Evolutionary conservation across 352 stramenopile species (phyloP).

Genomic region (Pythium scleroteichum): DNA sequence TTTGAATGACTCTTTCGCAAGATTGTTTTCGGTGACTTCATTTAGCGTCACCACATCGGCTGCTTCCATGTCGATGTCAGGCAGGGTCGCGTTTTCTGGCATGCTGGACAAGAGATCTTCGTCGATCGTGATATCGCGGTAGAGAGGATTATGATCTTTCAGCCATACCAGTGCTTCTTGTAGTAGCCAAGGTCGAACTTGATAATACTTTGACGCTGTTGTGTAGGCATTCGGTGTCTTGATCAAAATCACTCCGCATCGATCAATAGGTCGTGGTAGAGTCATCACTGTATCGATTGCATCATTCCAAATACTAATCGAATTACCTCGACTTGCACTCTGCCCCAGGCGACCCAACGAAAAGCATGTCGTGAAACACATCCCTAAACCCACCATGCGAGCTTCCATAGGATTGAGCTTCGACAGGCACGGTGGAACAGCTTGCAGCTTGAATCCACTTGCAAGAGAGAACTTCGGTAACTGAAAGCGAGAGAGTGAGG

Average conservation of each 20-base stretch:
- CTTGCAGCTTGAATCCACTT: slow-evolving; percentile 2
- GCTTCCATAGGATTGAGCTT: slow-evolving; percentile 10
- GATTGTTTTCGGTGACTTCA: no score
- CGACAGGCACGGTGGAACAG: slow-evolving; percentile 1
- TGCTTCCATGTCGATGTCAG: no score
- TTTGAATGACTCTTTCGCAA: no score
- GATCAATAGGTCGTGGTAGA: not conserved
- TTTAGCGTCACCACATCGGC: no score
- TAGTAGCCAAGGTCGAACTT: slow-evolving; percentile 3
- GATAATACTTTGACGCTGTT: not conserved
- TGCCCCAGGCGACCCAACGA: not conserved
- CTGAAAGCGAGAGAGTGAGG: not conserved
- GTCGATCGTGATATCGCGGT: not conserved
- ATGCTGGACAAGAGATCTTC: no score
- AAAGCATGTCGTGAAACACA: slow-evolving; percentile 16
- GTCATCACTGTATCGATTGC: slow-evolving; percentile 3
- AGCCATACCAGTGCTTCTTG: slow-evolving; percentile 11
- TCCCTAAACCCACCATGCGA: slow-evolving; percentile 1
- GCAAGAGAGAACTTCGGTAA: slow-evolving; percentile 3
- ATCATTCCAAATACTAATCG: slow-evolving; percentile 19
- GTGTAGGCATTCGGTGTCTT: not conserved
- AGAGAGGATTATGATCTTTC: slow-evolving; percentile 5
- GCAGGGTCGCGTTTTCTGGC: no score
- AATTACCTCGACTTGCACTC: slow-evolving; percentile 1
- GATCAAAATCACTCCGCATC: slow-evolving; percentile 10